phyloP scores from a whole-genome alignment of 176 grass and related monocot genomes.

The Luzula sylvatica region DNA sequence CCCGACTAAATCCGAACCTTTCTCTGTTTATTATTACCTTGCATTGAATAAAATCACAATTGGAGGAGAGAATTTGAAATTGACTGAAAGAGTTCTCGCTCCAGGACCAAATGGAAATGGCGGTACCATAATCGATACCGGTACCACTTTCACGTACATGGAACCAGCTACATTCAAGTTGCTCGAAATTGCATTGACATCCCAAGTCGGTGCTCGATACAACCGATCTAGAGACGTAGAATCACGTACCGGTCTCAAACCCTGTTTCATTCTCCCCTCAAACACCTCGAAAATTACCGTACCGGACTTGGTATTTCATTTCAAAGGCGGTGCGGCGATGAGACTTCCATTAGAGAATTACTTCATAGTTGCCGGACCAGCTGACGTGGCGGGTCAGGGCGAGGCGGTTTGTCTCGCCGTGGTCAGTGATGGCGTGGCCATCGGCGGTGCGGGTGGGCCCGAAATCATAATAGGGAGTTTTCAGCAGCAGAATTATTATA shows the following conservation, averaged over 20 bases:
- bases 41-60: constrained; percentile 32
- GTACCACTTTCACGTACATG: constrained; percentile 78
- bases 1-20: constrained; percentile 18
- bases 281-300: constrained; percentile 28
- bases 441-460: constrained; percentile 23
- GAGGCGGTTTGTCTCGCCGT: constrained; percentile 73
- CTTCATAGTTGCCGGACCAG: constrained; percentile 24
- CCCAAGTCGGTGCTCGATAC: constrained; percentile 31
- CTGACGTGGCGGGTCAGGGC: rapidly evolving
- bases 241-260: constrained; percentile 35
- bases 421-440: constrained; percentile 29
- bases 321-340: constrained; percentile 54
- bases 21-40: constrained; percentile 83
- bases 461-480: constrained; percentile 78
- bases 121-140: constrained; percentile 76
- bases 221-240: constrained; percentile 42
- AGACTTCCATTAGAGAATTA: constrained; percentile 71
- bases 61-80: constrained; percentile 36
- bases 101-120: constrained; percentile 25
- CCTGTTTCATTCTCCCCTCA: constrained; percentile 57
- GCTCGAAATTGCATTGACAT: constrained; percentile 22
- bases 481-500: constrained; percentile 87
- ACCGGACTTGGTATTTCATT: constrained; percentile 46
- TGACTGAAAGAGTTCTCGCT: constrained; percentile 29
- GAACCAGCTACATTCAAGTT: constrained; percentile 46